Percentiles rank a stretch among this genome's conserved stretches.
phyloP scores from a whole-genome alignment of 2,329 filamentous ascomycete species.

The Phialophora expanda region DNA sequence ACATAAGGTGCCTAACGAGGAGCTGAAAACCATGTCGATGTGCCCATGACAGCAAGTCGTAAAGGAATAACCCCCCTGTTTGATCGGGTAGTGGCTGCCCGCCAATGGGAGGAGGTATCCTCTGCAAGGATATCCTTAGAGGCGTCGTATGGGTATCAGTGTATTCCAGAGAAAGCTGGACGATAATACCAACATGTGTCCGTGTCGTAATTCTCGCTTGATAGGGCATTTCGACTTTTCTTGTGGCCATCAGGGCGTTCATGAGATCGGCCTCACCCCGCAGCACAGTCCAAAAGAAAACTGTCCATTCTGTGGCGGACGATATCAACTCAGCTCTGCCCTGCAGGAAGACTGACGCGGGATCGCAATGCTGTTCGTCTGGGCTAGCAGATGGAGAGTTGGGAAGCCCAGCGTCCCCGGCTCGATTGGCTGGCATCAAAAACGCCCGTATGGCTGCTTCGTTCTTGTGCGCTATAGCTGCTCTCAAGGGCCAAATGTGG shows the following conservation, averaged over 20 bases:
- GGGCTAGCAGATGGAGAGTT: not conserved
- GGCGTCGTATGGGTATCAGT: not conserved
- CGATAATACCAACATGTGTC: not conserved
- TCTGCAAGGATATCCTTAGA: not conserved
- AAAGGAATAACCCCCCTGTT: not conserved
- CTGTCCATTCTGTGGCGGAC: not conserved
- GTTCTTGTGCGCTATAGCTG: conserved; percentile 5
- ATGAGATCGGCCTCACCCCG: not conserved
- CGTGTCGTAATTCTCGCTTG: not conserved
- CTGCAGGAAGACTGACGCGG: not conserved
- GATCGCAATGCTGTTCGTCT: not conserved
- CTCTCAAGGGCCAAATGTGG: not conserved
- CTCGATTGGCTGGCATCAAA: not conserved
- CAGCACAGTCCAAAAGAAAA: conserved; percentile 8
- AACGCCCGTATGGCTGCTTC: conserved; percentile 1
- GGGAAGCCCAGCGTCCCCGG: not conserved
- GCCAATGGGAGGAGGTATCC: not conserved
- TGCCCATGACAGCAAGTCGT: not conserved
- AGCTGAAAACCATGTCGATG: not conserved
- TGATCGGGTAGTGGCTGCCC: no score
- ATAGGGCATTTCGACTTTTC: not conserved
- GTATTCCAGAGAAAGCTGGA: not conserved
- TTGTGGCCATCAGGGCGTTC: conserved; percentile 5
- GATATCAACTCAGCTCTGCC: not conserved
- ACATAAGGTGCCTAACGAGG: conserved; percentile 4